These are phyloP conservation scores for Diaporthe caulivora DNA, from an alignment of 2,329 filamentous ascomycete genomes.

Conservation along the genomic window DNA sequence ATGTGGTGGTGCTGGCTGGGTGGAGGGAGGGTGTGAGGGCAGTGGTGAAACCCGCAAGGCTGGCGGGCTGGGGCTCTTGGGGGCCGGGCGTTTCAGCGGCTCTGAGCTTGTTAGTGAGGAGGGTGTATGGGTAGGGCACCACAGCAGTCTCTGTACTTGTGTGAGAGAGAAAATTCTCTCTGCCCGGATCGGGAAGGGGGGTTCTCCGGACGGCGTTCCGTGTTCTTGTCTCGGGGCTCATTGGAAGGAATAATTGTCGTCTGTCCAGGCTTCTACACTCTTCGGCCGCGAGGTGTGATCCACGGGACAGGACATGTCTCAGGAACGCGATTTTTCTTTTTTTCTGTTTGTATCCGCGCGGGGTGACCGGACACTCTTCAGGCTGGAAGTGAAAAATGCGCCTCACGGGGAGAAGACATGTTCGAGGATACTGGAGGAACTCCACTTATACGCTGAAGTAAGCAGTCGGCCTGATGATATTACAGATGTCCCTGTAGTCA, in stretches of 20 bases:
- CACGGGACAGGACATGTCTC: constrained; percentile 8
- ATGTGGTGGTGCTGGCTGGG: background rate
- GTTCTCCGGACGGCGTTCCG: background rate
- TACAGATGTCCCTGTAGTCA: background rate
- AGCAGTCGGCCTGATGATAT: too few relatives aligned
- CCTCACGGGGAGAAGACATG: background rate
- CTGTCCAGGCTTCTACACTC: background rate
- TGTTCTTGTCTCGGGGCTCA: background rate
- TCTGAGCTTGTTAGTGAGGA: background rate
- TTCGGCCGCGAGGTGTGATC: background rate
- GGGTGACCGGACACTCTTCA: background rate
- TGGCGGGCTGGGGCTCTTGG: background rate
- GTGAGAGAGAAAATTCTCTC: background rate
- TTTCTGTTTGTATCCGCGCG: background rate
- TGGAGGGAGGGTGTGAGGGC: background rate
- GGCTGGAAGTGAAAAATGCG: background rate
- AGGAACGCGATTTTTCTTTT: background rate
- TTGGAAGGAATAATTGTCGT: background rate
- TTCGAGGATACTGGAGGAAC: background rate
- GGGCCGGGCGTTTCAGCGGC: constrained; percentile 13
- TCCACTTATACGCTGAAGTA: background rate
- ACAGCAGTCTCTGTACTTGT: too few relatives aligned
- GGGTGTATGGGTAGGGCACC: background rate
- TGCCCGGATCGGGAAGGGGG: background rate
- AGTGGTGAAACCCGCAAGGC: constrained; percentile 14